Conservation (phyloP, 108 stramenopile genomes). For the Skeletonema potamos region DNA sequence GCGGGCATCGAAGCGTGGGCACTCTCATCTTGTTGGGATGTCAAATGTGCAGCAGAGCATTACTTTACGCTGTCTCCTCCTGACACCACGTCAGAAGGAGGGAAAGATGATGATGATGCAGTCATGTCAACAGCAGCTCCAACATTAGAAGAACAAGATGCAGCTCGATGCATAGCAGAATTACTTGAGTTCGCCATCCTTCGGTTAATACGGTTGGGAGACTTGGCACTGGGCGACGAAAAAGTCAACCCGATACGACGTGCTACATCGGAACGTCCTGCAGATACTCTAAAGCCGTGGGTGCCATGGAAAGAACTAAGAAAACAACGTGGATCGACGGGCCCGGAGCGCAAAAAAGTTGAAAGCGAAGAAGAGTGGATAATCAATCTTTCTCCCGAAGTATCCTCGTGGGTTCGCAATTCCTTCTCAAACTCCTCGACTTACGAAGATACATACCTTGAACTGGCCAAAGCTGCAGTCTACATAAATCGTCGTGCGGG, state of each 20-base stretch:
- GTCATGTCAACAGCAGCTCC: not conserved
- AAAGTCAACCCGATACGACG: constrained; percentile 52
- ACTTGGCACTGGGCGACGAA: constrained; percentile 34
- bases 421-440: constrained; percentile 22
- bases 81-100: not conserved
- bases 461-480: constrained; percentile 55
- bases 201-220: constrained; percentile 62
- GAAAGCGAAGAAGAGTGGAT: constrained; percentile 13
- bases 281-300: constrained; percentile 61
- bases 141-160: constrained; percentile 29
- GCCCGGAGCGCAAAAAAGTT: not conserved
- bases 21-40: constrained; percentile 75
- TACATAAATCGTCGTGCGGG: constrained; percentile 49
- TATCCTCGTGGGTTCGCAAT: constrained; percentile 29
- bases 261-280: constrained; percentile 40
- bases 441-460: constrained; percentile 58
- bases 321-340: constrained; percentile 7
- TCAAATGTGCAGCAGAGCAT: constrained; percentile 52
- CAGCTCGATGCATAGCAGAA: constrained; percentile 60
- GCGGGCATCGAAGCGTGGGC: constrained; percentile 68
- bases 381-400: constrained; percentile 6
- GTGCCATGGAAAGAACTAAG: constrained; percentile 52
- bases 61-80: constrained; percentile 28
- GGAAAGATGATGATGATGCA: not conserved
- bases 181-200: constrained; percentile 72